These are phyloP conservation scores for Massariosphaeria phaeospora DNA, from an alignment of 495 filamentous ascomycete species.

Conservation along the genomic window DNA sequence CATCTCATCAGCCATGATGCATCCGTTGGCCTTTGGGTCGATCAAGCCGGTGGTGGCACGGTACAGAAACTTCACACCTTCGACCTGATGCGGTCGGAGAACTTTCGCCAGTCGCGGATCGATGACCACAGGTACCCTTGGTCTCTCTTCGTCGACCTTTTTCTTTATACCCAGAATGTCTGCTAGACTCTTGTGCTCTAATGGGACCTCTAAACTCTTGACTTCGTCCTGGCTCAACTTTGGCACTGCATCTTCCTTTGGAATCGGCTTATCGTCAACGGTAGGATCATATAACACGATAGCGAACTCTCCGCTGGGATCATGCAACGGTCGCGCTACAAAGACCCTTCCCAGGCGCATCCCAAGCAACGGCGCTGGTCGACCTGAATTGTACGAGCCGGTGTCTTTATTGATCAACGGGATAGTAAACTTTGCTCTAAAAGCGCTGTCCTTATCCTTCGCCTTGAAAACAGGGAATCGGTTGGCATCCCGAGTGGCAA, in stretches of 20 bases:
- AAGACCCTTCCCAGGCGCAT: slow-evolving; percentile 79
- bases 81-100: slow-evolving; percentile 92
- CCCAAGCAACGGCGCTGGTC: slow-evolving; percentile 80
- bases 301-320: slow-evolving; percentile 91
- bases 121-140: slow-evolving; percentile 93
- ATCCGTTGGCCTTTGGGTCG: slow-evolving; percentile 89
- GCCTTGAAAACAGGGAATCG: slow-evolving; percentile 83
- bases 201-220: slow-evolving; percentile 66
- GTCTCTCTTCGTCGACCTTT: slow-evolving; percentile 66
- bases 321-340: slow-evolving; percentile 85
- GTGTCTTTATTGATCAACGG: slow-evolving; percentile 78
- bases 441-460: slow-evolving; percentile 79
- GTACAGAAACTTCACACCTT: slow-evolving; percentile 98
- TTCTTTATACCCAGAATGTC: slow-evolving; percentile 96
- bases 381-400: slow-evolving; percentile 64
- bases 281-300: slow-evolving; percentile 97
- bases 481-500: slow-evolving; percentile 85
- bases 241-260: slow-evolving; percentile 47
- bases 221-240: slow-evolving; percentile 50
- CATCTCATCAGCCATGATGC: slow-evolving; percentile 99
- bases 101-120: slow-evolving; percentile 89
- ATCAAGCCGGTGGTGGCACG: slow-evolving; percentile 87
- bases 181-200: slow-evolving; percentile 89
- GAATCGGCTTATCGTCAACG: slow-evolving; percentile 72
- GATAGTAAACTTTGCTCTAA: slow-evolving; percentile 76